Conservation (phyloP, 495 filamentous ascomycete species). For the Sordaria brevicollis region DNA sequence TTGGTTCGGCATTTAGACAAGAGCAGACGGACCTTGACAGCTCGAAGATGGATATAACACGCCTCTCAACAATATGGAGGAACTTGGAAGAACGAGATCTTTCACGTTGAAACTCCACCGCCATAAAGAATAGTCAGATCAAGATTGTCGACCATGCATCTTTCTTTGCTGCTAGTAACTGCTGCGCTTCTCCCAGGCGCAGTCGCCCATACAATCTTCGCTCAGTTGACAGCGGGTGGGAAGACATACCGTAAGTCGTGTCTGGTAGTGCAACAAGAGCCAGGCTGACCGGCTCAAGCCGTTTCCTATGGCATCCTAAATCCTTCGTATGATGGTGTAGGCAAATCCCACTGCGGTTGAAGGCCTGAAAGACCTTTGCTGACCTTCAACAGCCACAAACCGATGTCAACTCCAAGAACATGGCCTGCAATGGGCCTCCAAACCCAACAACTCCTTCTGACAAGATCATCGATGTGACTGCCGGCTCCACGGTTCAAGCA, state of each 20-base stretch:
- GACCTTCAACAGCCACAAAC: constrained; percentile 24
- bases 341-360: neutral
- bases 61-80: neutral
- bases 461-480: constrained; percentile 35
- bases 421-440: constrained; percentile 45
- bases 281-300: neutral
- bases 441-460: constrained; percentile 36
- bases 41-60: neutral
- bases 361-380: neutral
- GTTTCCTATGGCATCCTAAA: constrained; percentile 22
- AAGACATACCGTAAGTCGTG: constrained; percentile 14
- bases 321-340: constrained; percentile 24
- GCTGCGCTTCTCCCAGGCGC: constrained; percentile 2
- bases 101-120: neutral
- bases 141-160: constrained; percentile 2
- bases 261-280: accelerated
- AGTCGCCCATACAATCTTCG: constrained; percentile 41
- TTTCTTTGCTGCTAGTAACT: neutral
- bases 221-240: constrained; percentile 29
- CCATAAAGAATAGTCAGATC: neutral
- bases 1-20: neutral
- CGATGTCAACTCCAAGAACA: constrained; percentile 34
- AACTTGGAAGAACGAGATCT: accelerated
- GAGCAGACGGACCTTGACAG: neutral
- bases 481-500: constrained; percentile 32